phyloP scores from a whole-genome alignment of 2,329 filamentous ascomycete species.

The Aureobasidium musti region DNA sequence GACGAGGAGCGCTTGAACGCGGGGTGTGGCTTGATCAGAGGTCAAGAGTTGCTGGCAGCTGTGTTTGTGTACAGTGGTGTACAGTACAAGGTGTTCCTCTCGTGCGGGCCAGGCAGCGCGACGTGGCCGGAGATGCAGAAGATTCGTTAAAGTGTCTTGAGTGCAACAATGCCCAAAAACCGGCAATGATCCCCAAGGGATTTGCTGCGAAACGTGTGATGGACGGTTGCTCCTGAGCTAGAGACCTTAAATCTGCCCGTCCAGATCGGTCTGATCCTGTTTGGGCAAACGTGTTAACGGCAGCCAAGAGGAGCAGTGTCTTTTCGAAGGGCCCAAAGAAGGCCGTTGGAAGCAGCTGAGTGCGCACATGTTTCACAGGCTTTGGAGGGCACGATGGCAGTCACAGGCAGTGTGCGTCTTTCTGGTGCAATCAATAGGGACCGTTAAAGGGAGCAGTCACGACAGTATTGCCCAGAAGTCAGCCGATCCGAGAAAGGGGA shows the following conservation, averaged over 20 bases:
- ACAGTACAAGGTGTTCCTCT: background rate
- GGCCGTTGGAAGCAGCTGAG: conserved; percentile 9
- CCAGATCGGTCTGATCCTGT: conserved; percentile 28
- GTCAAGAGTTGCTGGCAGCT: background rate
- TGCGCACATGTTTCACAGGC: background rate
- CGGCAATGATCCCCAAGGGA: conserved; percentile 14
- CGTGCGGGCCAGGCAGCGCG: background rate
- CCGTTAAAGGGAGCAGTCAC: background rate
- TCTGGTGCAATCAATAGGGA: background rate
- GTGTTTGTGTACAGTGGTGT: background rate
- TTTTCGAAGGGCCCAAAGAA: conserved; percentile 12
- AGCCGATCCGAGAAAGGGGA: conserved; percentile 9
- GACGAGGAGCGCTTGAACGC: conserved; percentile 1
- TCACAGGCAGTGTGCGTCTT: background rate
- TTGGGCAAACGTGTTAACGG: background rate
- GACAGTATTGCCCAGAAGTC: background rate
- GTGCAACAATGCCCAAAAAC: background rate
- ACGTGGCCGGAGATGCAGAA: conserved; percentile 21
- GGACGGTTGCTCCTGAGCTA: conserved; percentile 22
- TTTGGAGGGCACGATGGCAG: background rate
- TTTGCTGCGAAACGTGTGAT: conserved; percentile 16
- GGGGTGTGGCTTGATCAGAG: background rate
- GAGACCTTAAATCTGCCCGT: conserved; percentile 17
- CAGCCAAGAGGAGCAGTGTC: background rate
- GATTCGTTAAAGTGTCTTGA: conserved; percentile 23